A percentile compares a stretch with the other conserved stretches of the same genome.
Evolutionary conservation across 2,329 filamentous ascomycete genomes (phyloP).

Genomic region (Apiospora pterosperma): DNA sequence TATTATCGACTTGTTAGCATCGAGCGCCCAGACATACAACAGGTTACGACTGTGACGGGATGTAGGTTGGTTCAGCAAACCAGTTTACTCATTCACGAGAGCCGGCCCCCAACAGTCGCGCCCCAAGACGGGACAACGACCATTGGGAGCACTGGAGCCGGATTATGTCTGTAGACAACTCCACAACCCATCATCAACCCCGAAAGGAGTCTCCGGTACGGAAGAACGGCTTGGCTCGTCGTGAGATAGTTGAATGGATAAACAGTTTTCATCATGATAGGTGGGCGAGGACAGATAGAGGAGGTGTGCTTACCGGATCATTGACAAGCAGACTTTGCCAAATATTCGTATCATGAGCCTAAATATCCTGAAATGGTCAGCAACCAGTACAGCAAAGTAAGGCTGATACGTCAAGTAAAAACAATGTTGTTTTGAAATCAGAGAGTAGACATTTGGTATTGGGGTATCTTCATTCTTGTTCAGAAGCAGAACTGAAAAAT

Average conservation of each 20-base stretch:
- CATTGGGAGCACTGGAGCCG: conserved; percentile 54
- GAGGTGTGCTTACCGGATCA: neutral
- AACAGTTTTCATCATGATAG: conserved; percentile 60
- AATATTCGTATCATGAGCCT: neutral
- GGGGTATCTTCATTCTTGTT: conserved; percentile 60
- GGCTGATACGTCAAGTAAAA: conserved; percentile 8
- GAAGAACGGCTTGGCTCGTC: conserved; percentile 67
- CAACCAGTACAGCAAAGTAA: neutral
- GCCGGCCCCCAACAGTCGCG: conserved; percentile 49
- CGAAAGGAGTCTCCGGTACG: conserved; percentile 57
- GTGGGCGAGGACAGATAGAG: conserved; percentile 5
- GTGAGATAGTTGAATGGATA: conserved; percentile 75
- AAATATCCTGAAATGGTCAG: neutral
- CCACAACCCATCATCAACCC: conserved; percentile 69
- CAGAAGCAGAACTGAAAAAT: conserved; percentile 74
- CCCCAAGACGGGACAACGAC: conserved; percentile 57
- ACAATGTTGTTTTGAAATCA: conserved; percentile 31
- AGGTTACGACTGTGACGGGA: neutral
- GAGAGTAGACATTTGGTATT: conserved; percentile 61
- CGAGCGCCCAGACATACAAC: neutral
- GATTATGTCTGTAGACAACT: conserved; percentile 60
- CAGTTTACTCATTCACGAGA: conserved; percentile 64
- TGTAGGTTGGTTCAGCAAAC: conserved; percentile 38
- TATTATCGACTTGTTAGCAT: neutral
- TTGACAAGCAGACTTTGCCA: neutral